phyloP scores from a whole-genome alignment of 2,329 filamentous ascomycete species.

The Nigrospora sphaerica region DNA sequence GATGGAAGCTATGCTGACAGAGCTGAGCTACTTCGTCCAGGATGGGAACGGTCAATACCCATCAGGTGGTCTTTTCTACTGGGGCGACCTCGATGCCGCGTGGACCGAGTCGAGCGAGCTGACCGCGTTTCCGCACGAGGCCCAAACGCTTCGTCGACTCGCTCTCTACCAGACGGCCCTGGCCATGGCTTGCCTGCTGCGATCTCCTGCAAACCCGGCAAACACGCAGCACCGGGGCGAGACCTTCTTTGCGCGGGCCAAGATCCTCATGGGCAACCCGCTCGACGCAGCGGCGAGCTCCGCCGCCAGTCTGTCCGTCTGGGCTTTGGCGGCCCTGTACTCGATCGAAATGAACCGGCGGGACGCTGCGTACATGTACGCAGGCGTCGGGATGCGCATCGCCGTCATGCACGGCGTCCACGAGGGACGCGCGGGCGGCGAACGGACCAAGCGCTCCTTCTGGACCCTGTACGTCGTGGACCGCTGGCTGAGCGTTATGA shows the following conservation, averaged over 20 bases:
- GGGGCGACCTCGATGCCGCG: slow-evolving; percentile 29
- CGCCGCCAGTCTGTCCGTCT: slow-evolving; percentile 33
- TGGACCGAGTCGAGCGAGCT: no score
- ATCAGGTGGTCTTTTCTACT: slow-evolving; percentile 42
- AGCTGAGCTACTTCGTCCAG: slow-evolving; percentile 36
- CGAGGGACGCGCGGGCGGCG: slow-evolving; percentile 31
- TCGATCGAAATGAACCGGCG: slow-evolving; percentile 40
- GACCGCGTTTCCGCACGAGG: slow-evolving; percentile 1
- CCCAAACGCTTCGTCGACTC: slow-evolving; percentile 24
- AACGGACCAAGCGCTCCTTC: slow-evolving; percentile 37
- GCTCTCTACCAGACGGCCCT: slow-evolving; percentile 39
- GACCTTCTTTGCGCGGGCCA: slow-evolving; percentile 35
- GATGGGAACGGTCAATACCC: slow-evolving; percentile 32
- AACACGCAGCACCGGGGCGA: slow-evolving; percentile 30
- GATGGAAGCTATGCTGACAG: slow-evolving; percentile 29
- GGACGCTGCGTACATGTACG: slow-evolving; percentile 40
- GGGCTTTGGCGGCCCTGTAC: slow-evolving; percentile 41
- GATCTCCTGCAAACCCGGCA: slow-evolving; percentile 20
- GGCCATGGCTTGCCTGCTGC: slow-evolving; percentile 28
- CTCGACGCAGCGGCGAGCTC: slow-evolving; percentile 34
- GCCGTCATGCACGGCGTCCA: slow-evolving; percentile 42
- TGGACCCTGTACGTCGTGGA: slow-evolving; percentile 47
- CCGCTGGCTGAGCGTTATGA: slow-evolving; percentile 39
- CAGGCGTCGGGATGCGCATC: slow-evolving; percentile 39
- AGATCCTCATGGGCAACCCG: slow-evolving; percentile 36